Percentiles rank a stretch among this genome's conserved stretches.
Conservation (phyloP, 1,284 basidiomycete genomes). For the Microbotryum intermedium region DNA sequence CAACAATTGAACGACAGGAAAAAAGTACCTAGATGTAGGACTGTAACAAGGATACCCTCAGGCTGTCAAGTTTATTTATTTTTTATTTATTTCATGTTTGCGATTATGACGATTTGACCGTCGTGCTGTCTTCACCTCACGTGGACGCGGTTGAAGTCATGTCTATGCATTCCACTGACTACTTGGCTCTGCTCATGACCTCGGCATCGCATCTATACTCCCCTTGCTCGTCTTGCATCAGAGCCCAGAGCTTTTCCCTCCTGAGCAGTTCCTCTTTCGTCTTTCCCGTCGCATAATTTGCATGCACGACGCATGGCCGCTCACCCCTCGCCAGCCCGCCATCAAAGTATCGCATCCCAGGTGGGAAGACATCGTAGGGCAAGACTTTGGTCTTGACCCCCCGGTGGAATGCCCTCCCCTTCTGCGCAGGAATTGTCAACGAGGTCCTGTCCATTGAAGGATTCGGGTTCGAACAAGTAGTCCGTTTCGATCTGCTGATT, state of each 20-base stretch:
- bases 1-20: neutral
- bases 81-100: too few relatives aligned
- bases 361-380: slow-evolving; percentile 29
- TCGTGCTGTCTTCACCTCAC: too few relatives aligned
- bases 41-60: too few relatives aligned
- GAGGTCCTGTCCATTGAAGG: neutral
- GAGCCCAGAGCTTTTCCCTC: slow-evolving; percentile 23
- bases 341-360: slow-evolving; percentile 29
- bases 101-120: too few relatives aligned
- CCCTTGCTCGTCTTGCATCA: slow-evolving; percentile 4
- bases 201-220: slow-evolving; percentile 18
- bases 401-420: neutral
- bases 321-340: slow-evolving; percentile 18
- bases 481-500: neutral
- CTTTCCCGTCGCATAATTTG: slow-evolving; percentile 28
- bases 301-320: slow-evolving; percentile 28
- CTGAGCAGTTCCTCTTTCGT: slow-evolving; percentile 23
- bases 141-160: too few relatives aligned
- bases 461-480: neutral
- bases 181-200: slow-evolving; percentile 13
- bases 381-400: slow-evolving; percentile 12
- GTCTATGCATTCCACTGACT: neutral
- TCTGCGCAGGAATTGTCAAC: neutral
- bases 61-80: too few relatives aligned
- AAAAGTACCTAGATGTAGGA: too few relatives aligned